phyloP scores from a whole-genome alignment of 257 asterid species.

The Forsythia suspensa region DNA sequence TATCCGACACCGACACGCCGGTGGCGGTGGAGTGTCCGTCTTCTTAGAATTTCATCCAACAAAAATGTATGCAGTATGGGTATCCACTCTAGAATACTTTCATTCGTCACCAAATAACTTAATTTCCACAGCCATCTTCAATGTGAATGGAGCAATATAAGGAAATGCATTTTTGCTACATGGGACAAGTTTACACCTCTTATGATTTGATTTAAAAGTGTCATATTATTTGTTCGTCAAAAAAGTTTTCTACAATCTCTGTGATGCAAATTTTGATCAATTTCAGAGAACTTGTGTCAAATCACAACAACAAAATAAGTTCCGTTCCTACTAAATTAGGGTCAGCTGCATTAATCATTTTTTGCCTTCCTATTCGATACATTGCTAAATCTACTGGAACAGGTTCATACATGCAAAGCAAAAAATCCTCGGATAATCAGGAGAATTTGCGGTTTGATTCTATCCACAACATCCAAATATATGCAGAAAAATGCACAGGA shows the following conservation, averaged over 20 bases:
- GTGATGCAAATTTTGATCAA: not conserved
- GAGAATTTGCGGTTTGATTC: not conserved
- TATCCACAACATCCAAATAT: not conserved
- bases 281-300: slow-evolving; percentile 5
- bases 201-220: slow-evolving; percentile 2
- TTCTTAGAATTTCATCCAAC: slow-evolving; percentile 1
- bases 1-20: no score
- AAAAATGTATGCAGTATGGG: not conserved
- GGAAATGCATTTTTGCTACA: slow-evolving; percentile 5
- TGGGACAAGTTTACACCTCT: not conserved
- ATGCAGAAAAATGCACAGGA: not conserved
- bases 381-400: not conserved
- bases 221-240: not conserved
- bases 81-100: not conserved
- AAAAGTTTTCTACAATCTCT: not conserved
- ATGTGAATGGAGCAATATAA: not conserved
- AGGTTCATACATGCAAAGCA: not conserved
- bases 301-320: not conserved
- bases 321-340: not conserved
- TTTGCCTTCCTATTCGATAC: not conserved
- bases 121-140: not conserved
- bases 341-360: not conserved
- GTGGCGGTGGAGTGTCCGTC: no score
- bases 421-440: not conserved
- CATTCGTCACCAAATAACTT: not conserved